Conservation (phyloP, 2,329 filamentous ascomycete species). For the Mycogone perniciosa region DNA sequence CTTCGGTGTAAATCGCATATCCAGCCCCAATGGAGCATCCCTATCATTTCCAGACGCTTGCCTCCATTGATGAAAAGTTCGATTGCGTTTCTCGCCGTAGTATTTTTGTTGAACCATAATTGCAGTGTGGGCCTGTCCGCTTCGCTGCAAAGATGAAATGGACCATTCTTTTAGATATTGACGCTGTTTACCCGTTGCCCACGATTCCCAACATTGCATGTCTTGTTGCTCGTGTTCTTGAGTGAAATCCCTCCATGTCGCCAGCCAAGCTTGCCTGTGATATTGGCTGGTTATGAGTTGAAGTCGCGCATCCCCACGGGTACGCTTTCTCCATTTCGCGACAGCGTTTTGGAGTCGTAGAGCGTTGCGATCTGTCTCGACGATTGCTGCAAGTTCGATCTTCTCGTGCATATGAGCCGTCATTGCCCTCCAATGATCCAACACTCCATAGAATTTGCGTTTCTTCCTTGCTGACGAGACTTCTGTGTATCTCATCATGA, state of each 20-base stretch:
- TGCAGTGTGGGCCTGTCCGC: conserved; percentile 33
- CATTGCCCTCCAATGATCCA: conserved; percentile 26
- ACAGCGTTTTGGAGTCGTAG: conserved; percentile 9
- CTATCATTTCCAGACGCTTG: conserved; percentile 16
- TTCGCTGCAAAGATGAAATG: conserved; percentile 30
- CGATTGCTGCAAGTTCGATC: conserved; percentile 14
- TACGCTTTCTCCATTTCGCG: conserved; percentile 4
- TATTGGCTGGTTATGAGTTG: conserved; percentile 17
- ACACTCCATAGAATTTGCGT: conserved; percentile 26
- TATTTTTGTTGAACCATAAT: conserved; percentile 26
- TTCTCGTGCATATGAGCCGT: conserved; percentile 12
- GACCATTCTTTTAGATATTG: conserved; percentile 32
- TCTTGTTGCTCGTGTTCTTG: conserved; percentile 19
- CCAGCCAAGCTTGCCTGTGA: conserved; percentile 18
- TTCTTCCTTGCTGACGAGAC: conserved; percentile 27
- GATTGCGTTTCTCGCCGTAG: conserved; percentile 26
- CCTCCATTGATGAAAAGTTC: conserved; percentile 28
- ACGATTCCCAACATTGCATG: conserved; percentile 25
- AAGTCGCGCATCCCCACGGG: conserved; percentile 13
- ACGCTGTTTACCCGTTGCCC: conserved; percentile 26
- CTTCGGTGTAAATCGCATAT: conserved; percentile 4
- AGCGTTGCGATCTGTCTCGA: conserved; percentile 12
- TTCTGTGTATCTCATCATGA: conserved; percentile 31
- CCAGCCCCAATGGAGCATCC: conserved; percentile 2
- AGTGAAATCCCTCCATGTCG: conserved; percentile 20